Evolutionary conservation across 1,284 basidiomycete species (phyloP).

Genomic region (Albatrellus sp.): DNA sequence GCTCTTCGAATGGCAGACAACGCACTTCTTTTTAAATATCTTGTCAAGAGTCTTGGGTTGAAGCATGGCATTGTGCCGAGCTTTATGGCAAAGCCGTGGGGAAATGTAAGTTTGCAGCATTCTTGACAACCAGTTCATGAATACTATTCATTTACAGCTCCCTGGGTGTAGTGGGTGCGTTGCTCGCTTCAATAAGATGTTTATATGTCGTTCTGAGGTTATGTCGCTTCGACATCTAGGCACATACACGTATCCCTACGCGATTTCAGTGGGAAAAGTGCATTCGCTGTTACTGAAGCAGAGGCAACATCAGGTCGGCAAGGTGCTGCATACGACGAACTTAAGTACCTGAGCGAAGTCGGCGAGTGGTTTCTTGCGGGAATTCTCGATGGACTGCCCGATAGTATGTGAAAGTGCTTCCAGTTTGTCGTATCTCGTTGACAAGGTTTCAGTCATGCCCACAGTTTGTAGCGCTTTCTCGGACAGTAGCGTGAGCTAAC

Average conservation of each 20-base stretch:
- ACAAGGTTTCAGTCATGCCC: constrained; percentile 40
- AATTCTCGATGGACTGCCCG: constrained; percentile 77
- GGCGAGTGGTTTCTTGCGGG: constrained; percentile 94
- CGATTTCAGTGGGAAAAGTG: constrained; percentile 57
- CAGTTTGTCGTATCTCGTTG: background rate
- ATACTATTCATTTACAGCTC: constrained; percentile 33
- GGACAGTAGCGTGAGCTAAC: too few species aligned
- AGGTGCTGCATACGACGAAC: constrained; percentile 69
- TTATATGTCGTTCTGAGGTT: background rate
- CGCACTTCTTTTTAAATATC: constrained; percentile 84
- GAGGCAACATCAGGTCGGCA: constrained; percentile 47
- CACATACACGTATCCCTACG: constrained; percentile 89
- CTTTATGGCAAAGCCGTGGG: constrained; percentile 98
- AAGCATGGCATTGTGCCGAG: constrained; percentile 81
- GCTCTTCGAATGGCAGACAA: constrained; percentile 89
- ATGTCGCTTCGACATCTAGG: constrained; percentile 23
- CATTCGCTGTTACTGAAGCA: constrained; percentile 61
- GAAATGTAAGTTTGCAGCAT: constrained; percentile 45
- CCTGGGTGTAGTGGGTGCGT: constrained; percentile 83
- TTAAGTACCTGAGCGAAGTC: constrained; percentile 71
- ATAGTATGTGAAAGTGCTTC: constrained; percentile 39
- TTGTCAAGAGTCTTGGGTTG: constrained; percentile 89
- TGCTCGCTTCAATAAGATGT: background rate
- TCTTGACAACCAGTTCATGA: background rate
- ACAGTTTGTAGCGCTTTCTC: constrained; percentile 25